Evolutionary conservation across 345 rosid genomes (phyloP), one percentile per base, ranked within the genome.

Genomic region (Camelina neglecta): DNA sequence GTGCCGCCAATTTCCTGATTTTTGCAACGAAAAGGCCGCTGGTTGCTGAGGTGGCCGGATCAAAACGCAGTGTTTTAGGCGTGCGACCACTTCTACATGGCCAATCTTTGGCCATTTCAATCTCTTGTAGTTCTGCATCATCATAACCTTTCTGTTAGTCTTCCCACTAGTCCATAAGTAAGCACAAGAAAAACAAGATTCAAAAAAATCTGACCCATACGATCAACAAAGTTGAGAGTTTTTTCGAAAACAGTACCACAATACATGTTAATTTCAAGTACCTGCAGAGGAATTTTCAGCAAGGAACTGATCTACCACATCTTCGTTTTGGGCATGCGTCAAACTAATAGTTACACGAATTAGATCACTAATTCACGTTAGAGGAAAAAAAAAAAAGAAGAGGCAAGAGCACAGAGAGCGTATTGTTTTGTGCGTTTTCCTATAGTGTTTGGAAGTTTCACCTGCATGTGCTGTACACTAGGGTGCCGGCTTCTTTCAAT

Each of bases 391-490:
- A 29, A 29, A 29, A 29, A 29, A 0, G 4, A 29, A 29, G 16
- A 51, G 42, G 50, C 56, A 38, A 36, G 31, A 68, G 45, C 41
- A 50, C 39, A 51, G 3, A 10, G 8, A 54, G 71, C 50, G n/a
- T 50, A 44, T 21, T 50, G 54, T 38, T 49, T 41, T 16, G 11
- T 72, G 67, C 3, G 24, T 60, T 29, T 61, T 41, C 7, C 50
- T 41, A 6, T 12, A 4, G 38, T 49, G 58, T 50, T 47, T 26
- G 39, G 23, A 59, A 65, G 61, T 41, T 62, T 63, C 53, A 90
- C 96, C 97, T 94, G 93, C 99, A 94, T 72, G 97, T 94, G 86
- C 99, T 94, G 82, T 92, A 90, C 58, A 92, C 87, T 24, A 94
- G 90, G 6, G 81, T 79, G 24, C 99, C 99, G 24, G 92, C 96